A percentile compares a stretch with the other conserved stretches of the same genome.
These are phyloP conservation scores for Craterostigma plantagineum DNA, from an alignment of 257 asterid genomes.

Conservation along the genomic window DNA sequence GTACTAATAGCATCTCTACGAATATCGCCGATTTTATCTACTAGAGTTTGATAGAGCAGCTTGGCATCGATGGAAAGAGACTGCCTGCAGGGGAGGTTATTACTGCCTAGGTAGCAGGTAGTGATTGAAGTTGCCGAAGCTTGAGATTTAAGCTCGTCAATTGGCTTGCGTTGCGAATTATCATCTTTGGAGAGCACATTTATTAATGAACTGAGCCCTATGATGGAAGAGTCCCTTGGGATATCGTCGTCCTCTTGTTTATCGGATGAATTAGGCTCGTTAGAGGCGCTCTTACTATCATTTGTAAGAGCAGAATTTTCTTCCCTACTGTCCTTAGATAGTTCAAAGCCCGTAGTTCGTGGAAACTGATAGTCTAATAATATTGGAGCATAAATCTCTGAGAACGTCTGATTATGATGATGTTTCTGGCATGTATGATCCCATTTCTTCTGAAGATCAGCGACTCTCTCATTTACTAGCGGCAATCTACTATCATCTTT, in stretches of 20 bases:
- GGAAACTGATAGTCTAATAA: conserved; percentile 22
- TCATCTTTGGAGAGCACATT: conserved; percentile 13
- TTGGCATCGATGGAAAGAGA: conserved; percentile 34
- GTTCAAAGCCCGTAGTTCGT: conserved; percentile 33
- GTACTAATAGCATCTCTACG: conserved; percentile 68
- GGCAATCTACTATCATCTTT: conserved; percentile 29
- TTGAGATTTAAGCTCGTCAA: conserved; percentile 24
- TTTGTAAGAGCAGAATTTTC: conserved; percentile 12
- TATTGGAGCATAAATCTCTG: conserved; percentile 11
- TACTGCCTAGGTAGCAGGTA: too few species aligned
- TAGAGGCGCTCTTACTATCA: conserved; percentile 10
- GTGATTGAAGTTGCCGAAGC: conserved; percentile 46
- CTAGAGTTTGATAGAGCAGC: conserved; percentile 29
- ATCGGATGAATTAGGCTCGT: conserved; percentile 19
- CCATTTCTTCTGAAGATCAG: conserved; percentile 48
- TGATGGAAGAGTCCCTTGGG: conserved; percentile 17
- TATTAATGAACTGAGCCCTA: conserved; percentile 16
- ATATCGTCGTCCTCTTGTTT: conserved; percentile 14
- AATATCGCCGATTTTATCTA: conserved; percentile 22
- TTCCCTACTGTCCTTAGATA: conserved; percentile 18
- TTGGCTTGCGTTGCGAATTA: conserved; percentile 14
- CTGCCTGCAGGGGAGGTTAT: conserved; percentile 35
- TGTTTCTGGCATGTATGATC: conserved; percentile 37
- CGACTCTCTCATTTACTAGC: conserved; percentile 26
- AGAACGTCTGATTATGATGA: conserved; percentile 22